phyloP scores from a whole-genome alignment of 352 stramenopile genomes.

The Labyrinthula sp. region DNA sequence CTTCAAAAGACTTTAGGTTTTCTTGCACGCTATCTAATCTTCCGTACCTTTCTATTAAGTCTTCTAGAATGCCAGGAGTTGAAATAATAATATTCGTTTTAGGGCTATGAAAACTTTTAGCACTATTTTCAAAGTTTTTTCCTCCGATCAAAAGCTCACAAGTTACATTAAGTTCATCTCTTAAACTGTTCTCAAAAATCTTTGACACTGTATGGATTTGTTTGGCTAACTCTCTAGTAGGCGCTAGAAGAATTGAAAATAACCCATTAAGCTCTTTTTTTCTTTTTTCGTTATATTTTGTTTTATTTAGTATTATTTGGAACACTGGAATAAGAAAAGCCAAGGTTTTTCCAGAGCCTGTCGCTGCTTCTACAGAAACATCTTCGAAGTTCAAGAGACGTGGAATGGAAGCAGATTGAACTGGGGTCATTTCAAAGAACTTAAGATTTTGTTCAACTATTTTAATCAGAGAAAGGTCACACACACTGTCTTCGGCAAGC shows the following conservation, averaged over 20 bases:
- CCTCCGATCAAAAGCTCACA: conserved; percentile 64
- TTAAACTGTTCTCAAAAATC: conserved; percentile 39
- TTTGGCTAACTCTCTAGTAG: conserved; percentile 56
- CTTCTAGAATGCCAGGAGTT: conserved; percentile 55
- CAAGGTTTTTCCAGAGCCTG: conserved; percentile 76
- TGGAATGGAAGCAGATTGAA: conserved; percentile 66
- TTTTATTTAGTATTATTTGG: conserved; percentile 51
- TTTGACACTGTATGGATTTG: conserved; percentile 40
- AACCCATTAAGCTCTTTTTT: conserved; percentile 10
- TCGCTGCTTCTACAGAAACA: conserved; percentile 75
- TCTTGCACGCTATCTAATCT: conserved; percentile 27
- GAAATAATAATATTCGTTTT: conserved; percentile 45
- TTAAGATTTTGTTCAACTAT: conserved; percentile 36
- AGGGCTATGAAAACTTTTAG: conserved; percentile 27
- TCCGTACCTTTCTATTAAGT: conserved; percentile 59
- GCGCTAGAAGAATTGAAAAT: conserved; percentile 60
- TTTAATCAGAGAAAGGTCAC: too few species aligned
- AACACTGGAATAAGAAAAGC: conserved; percentile 77
- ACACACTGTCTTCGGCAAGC: too few species aligned
- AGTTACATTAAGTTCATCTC: too few species aligned
- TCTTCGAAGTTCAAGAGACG: conserved; percentile 77
- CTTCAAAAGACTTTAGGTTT: conserved; percentile 48
- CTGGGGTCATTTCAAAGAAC: conserved; percentile 66
- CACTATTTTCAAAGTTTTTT: conserved; percentile 56
- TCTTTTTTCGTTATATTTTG: conserved; percentile 22